phyloP scores from a whole-genome alignment of 2,329 filamentous ascomycete genomes.

The Gnomoniopsis sp. region DNA sequence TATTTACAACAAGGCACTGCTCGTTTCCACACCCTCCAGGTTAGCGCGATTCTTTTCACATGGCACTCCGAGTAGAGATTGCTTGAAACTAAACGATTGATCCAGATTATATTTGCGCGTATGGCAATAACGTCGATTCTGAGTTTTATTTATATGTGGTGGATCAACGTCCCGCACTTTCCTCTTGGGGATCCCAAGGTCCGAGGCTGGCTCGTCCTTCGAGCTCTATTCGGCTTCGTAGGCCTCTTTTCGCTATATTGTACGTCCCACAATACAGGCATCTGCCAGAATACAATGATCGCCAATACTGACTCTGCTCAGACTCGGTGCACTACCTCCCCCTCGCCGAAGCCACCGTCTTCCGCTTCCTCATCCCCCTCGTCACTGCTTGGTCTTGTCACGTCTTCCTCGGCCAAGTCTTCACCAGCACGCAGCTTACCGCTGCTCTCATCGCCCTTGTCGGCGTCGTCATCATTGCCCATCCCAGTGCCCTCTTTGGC shows the following conservation, averaged over 20 bases:
- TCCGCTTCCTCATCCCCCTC: conserved; percentile 74
- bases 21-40: conserved; percentile 15
- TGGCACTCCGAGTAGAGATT: background rate
- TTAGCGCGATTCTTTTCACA: background rate
- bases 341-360: conserved; percentile 73
- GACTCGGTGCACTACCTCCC: conserved; percentile 62
- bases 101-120: conserved; percentile 11
- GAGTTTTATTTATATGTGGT: conserved; percentile 15
- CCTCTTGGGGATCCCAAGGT: conserved; percentile 13
- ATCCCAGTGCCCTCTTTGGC: conserved; percentile 58
- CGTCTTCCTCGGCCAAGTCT: conserved; percentile 62
- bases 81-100: background rate
- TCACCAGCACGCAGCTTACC: conserved; percentile 66
- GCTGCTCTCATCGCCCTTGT: conserved; percentile 66
- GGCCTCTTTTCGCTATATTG: conserved; percentile 17
- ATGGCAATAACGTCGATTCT: conserved; percentile 16
- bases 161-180: conserved; percentile 12
- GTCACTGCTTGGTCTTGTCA: conserved; percentile 65
- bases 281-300: background rate
- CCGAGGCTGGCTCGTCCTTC: conserved; percentile 14
- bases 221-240: conserved; percentile 14
- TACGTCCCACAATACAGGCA: background rate
- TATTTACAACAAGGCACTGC: conserved; percentile 15
- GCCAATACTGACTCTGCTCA: conserved; percentile 23
- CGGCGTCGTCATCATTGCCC: conserved; percentile 73